A percentile compares a stretch with the other conserved stretches of the same genome.
These are phyloP conservation scores for Amanita thiersii DNA, from an alignment of 768 basidiomycete genomes.

Conservation along the genomic window DNA sequence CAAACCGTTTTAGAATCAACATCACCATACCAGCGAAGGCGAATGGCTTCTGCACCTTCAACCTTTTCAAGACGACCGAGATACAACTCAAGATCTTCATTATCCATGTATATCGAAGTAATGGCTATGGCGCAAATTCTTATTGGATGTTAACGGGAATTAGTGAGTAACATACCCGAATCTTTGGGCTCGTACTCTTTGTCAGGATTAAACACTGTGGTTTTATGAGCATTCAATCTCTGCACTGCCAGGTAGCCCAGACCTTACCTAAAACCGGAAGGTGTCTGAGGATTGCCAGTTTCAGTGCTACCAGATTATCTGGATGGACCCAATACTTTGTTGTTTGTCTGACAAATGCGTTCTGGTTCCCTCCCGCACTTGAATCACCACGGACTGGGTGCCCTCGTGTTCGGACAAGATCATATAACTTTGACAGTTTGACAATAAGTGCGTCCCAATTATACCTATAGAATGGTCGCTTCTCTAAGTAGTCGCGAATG, in stretches of 20 bases:
- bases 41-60: constrained; percentile 95
- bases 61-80: constrained; percentile 97
- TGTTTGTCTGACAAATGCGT: constrained; percentile 96
- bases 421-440: constrained; percentile 90
- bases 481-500: constrained; percentile 86
- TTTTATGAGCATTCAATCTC: background rate
- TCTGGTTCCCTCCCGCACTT: constrained; percentile 90
- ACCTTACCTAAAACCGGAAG: constrained; percentile 82
- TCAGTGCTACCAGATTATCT: constrained; percentile 90
- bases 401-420: constrained; percentile 91
- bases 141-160: background rate
- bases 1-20: constrained; percentile 66
- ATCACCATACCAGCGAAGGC: constrained; percentile 96
- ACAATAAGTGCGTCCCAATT: constrained; percentile 96
- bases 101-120: constrained; percentile 96
- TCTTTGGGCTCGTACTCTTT: constrained; percentile 89
- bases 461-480: constrained; percentile 93
- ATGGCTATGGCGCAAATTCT: constrained; percentile 57
- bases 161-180: constrained; percentile 40
- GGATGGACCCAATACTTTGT: constrained; percentile 99
- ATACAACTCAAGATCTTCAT: constrained; percentile 92
- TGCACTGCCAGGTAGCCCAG: background rate
- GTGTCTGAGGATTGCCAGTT: constrained; percentile 86
- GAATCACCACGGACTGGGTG: constrained; percentile 93
- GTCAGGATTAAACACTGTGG: constrained; percentile 81